Evolutionary conservation across 2,329 filamentous ascomycete genomes (phyloP).

Genomic region (Pseudocercospora crystallina): DNA sequence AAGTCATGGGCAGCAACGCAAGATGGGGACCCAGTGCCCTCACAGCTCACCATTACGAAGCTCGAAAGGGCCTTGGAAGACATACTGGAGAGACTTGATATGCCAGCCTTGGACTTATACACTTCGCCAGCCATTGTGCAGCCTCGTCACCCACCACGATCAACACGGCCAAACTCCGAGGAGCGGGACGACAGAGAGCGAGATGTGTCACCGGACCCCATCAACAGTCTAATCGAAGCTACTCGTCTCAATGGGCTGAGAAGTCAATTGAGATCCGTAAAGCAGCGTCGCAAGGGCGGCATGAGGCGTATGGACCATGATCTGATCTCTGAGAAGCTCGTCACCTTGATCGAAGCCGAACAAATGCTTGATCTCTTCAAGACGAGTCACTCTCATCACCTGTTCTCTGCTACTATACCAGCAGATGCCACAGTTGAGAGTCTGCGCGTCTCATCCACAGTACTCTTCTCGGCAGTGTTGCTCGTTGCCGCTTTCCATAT

Average conservation of each 20-base stretch:
- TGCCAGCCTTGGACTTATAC: constrained; percentile 14
- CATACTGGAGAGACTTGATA: constrained; percentile 11
- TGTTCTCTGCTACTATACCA: constrained; percentile 9
- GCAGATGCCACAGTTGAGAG: constrained; percentile 7
- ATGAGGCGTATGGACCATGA: constrained; percentile 11
- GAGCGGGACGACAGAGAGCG: constrained; percentile 1
- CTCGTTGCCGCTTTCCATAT: constrained; percentile 10
- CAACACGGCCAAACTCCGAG: constrained; percentile 2
- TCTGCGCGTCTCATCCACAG: constrained; percentile 11
- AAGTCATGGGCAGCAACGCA: constrained; percentile 5
- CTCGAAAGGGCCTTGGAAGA: constrained; percentile 14
- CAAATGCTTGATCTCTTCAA: constrained; percentile 10
- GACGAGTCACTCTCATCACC: constrained; percentile 3
- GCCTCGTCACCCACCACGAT: neutral
- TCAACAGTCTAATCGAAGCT: constrained; percentile 16
- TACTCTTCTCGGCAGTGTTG: constrained; percentile 15
- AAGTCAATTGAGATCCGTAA: constrained; percentile 13
- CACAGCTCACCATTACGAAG: constrained; percentile 9
- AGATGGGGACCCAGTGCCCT: neutral
- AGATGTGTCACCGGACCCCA: constrained; percentile 13
- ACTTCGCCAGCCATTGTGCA: constrained; percentile 9
- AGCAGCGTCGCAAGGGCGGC: constrained; percentile 14
- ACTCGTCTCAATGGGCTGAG: constrained; percentile 12
- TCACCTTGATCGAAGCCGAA: constrained; percentile 6
- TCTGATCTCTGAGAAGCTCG: constrained; percentile 8